Evolutionary conservation across 495 filamentous ascomycete species (phyloP), one percentile per base, ranked within the genome.

Genomic region (Alectoria sarmentosa): DNA sequence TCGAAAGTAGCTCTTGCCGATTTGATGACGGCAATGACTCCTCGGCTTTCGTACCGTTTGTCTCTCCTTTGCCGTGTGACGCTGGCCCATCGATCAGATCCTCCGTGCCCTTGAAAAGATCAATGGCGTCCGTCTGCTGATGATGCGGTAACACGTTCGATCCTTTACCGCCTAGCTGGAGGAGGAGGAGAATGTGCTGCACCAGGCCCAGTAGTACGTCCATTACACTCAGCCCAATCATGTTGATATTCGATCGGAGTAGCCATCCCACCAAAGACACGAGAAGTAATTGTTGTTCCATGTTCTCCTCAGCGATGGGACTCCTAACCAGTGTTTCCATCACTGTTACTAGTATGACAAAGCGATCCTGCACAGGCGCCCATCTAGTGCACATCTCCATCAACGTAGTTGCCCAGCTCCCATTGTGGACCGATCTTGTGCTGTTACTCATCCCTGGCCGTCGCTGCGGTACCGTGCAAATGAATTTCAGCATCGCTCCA

Each of bases 181-280:
- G 80, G 21, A 93, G 74, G 60, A 83, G 79, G 62, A 90, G 83
- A 66, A 90, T 88, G 64, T 94, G 91, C 49, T 87, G 85, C 61
- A 96, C 81, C 9, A 97, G 80, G 26, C 90, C 89, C 28, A 93
- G 77, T 26, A 96, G 77, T 10, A 96, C 84, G 72, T 97, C 92
- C 82, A 96, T 97, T 30, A 96, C 88, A 69, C 91, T 96, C 48
- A 97, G 79, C 2, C 92, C 92, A 64, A 97, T 96, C 74, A 97
- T 83, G 73, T 96, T 97, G 69, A 96, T 86, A 37, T 90, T 84
- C 0, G 92, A 96, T 63, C 87, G 86, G 48, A 97, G 76, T n/a
- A 96, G 78, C 62, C 88, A 90, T 63, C 86, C 85, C 52, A 95
- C 82, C 69, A 95, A 83, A 58, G 84, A 87, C 1, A 86, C 82